Base-by-base conservation (phyloP, 257 asterid species). In the Parsonsia alboflavescens region DNA sequence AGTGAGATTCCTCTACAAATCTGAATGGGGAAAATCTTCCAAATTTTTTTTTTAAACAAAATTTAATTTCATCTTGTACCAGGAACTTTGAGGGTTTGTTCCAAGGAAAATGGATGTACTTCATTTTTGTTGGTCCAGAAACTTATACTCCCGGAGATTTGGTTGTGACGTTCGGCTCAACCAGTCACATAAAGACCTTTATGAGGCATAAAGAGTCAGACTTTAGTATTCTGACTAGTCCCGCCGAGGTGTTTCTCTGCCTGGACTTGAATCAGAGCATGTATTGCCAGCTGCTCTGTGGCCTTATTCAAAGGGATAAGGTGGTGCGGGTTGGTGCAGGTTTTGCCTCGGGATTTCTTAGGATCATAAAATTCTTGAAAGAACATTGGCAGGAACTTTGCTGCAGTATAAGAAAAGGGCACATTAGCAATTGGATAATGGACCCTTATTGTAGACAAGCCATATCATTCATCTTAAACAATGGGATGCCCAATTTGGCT, bases 281-380 rank as follows among this genome's bases (percentile, higher is more conserved):
- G 70, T 76, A 42, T 36, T 24, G 16, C 33, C 75, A 76, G 19
- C 24, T 76, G n/a, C 50, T 76, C 6, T 68, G 70, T 53, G 70
- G 69, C 24, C 75, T 75, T n/a, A 28, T 62, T 7, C 71, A 57
- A 42, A 28, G 62, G 3, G 57, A 57, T 12, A 7, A 49, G 1
- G 77, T 73, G 6, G 36, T 62, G 28, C 26, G 71, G 19, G 24
- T 73, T 24, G 77, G 71, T 24, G 10, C 71, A 24, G 0, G 7
- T 42, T 62, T 62, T 36, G 71, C 77, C 19, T 62, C 53, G 0
- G 52, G 24, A 16, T 73, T 59, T 7, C 57, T 73, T 0, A 24
- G 68, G 9, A 21, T 9, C 3, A 48, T 74, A 44, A 61, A 65
- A 30, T 62, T 74, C 64, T 50, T 74, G 52, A 70, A 74, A 30